Evolutionary conservation across 805 yeast genomes (phyloP).

Genomic region (Barnettozyma sp.): DNA sequence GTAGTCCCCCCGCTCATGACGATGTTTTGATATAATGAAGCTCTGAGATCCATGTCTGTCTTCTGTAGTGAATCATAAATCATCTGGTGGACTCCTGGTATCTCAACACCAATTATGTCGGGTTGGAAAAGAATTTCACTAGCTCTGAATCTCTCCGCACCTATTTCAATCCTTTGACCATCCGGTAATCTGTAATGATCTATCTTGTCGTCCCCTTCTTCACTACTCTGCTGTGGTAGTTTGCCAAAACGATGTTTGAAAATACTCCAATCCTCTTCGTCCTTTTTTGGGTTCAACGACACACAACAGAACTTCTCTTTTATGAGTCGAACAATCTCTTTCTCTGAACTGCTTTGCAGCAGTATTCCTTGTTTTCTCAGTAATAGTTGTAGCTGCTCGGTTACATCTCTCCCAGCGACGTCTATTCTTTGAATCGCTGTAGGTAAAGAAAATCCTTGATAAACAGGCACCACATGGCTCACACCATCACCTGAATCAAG

Average conservation of each 20-base stretch:
- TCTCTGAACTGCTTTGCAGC: slow-evolving; percentile 66
- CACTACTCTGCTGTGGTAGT: too few relatives aligned
- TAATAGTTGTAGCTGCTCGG: slow-evolving; percentile 64
- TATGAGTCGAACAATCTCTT: slow-evolving; percentile 69
- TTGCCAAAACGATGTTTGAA: slow-evolving; percentile 10
- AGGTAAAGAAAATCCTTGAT: slow-evolving; percentile 78
- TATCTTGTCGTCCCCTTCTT: slow-evolving; percentile 11
- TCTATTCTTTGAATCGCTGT: slow-evolving; percentile 68
- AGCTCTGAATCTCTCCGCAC: slow-evolving; percentile 63
- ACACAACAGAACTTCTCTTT: slow-evolving; percentile 73
- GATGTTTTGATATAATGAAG: slow-evolving; percentile 59
- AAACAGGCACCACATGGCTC: slow-evolving; percentile 80
- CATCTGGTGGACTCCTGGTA: slow-evolving; percentile 58
- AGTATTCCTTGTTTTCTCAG: slow-evolving; percentile 64
- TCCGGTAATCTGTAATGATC: slow-evolving; percentile 66
- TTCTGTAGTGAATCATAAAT: slow-evolving; percentile 56
- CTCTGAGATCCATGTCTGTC: slow-evolving; percentile 74
- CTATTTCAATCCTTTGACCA: slow-evolving; percentile 62
- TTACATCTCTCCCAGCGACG: slow-evolving; percentile 81
- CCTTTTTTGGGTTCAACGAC: slow-evolving; percentile 47
- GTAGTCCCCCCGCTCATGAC: slow-evolving; percentile 86
- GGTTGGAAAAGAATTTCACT: slow-evolving; percentile 85
- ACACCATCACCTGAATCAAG: slow-evolving; percentile 94
- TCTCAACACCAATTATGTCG: slow-evolving; percentile 69
- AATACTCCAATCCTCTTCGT: slow-evolving; percentile 41